These are phyloP conservation scores for Insectozyma bohioensis DNA, from an alignment of 1,139 yeast genomes.

Conservation along the genomic window DNA sequence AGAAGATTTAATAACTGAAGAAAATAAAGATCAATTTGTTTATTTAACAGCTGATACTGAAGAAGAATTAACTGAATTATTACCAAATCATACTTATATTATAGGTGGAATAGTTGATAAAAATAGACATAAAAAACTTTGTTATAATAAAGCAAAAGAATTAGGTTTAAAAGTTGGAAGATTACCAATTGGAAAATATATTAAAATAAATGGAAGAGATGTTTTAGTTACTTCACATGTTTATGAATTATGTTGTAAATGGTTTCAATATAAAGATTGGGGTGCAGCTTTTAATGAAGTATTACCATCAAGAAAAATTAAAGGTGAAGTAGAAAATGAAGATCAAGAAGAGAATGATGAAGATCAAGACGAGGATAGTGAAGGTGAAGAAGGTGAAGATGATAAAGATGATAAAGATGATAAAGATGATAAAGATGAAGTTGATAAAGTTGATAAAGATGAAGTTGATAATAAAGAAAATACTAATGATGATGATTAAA, in stretches of 20 bases:
- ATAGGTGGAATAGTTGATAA: conserved; percentile 97
- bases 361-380: neutral
- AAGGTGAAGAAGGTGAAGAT: neutral
- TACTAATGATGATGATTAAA: neutral
- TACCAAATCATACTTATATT: conserved; percentile 72
- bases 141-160: conserved; percentile 76
- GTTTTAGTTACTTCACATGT: conserved; percentile 95
- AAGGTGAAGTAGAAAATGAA: conserved; percentile 10
- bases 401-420: conserved; percentile 11
- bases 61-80: conserved; percentile 58
- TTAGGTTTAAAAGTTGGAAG: conserved; percentile 73
- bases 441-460: neutral
- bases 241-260: conserved; percentile 77
- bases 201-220: conserved; percentile 78
- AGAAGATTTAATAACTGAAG: conserved; percentile 29
- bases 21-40: conserved; percentile 42
- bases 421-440: conserved; percentile 5
- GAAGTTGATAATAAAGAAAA: neutral
- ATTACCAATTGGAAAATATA: conserved; percentile 85
- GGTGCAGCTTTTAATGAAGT: conserved; percentile 79
- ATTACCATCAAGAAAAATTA: conserved; percentile 76
- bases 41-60: conserved; percentile 90
- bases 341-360: no score
- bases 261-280: conserved; percentile 82
- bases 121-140: conserved; percentile 81